Evolutionary conservation across 257 asterid genomes (phyloP), one percentile per base, ranked within the genome.

Genomic region (Jaltomata sinuosa): DNA sequence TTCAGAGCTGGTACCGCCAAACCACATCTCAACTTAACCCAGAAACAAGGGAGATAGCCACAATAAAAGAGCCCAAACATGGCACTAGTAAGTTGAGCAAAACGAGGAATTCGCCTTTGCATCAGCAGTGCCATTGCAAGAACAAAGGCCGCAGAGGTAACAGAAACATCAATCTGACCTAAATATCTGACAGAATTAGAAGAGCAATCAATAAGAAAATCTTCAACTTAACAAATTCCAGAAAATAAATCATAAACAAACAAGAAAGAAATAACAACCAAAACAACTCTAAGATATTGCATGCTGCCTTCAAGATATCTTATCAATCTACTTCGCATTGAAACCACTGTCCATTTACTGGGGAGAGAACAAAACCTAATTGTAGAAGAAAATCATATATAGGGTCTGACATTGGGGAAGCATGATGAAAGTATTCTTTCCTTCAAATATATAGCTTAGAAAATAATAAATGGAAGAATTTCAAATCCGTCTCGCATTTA

Each of bases 11-110:
- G 99, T 74, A 87, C 97, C 57, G 98, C 93, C 86, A 93, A 89
- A 86, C 96, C 91, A 87, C 98, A 94, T 72, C 99, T 92, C 69
- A 97, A 91, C 93, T 95, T 97, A 85, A 97, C 94, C 99, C 99
- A 97, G 89, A 97, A 97, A 88, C 97, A 93, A 84, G 99, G 99
- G 87, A 97, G 99, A 91, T 93, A 97, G 78, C 99, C 99, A 85
- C 98, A 93, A 84, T 95, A 97, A 82, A 97, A 93, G 79, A 97
- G 94, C 84, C 98, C 99, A 90, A 97, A 97, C 94, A 97, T 93
- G 85, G 98, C 87, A 89, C 97, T 95, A 84, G 97, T 93, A 84
- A 97, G 97, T 87, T 97, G 97, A 86, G 99, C 85, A 88, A 97
- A 97, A 85, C 98, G 97, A 79, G 99, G 99, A 90, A 91, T 91